phyloP scores from a whole-genome alignment of 805 yeast genomes.

The Candida parachauliodes region DNA sequence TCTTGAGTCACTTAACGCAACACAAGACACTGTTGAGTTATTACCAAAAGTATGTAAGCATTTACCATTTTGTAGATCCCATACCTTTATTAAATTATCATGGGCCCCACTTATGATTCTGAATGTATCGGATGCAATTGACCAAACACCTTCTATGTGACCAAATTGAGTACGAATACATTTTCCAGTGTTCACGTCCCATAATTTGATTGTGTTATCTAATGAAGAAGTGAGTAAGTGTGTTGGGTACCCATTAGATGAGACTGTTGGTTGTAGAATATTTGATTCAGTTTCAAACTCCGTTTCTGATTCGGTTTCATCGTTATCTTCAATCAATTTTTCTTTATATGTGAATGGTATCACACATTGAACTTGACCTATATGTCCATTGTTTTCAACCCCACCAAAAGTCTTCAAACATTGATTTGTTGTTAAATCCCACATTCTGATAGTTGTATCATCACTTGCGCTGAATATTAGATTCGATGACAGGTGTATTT shows the following conservation, averaged over 20 bases:
- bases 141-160: conserved; percentile 98
- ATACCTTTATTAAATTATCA: conserved; percentile 81
- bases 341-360: conserved; percentile 79
- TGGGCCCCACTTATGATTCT: conserved; percentile 93
- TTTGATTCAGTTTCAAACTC: not conserved
- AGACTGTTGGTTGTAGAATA: conserved; percentile 19
- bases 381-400: conserved; percentile 71
- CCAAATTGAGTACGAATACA: conserved; percentile 95
- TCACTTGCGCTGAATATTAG: conserved; percentile 86
- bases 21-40: conserved; percentile 57
- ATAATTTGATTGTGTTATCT: conserved; percentile 88
- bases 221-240: conserved; percentile 83
- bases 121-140: conserved; percentile 92
- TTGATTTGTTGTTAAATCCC: conserved; percentile 82
- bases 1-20: conserved; percentile 83
- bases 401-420: conserved; percentile 81
- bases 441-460: conserved; percentile 88
- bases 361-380: conserved; percentile 91
- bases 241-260: conserved; percentile 53
- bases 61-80: conserved; percentile 94
- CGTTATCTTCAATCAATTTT: conserved; percentile 44
- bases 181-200: conserved; percentile 85
- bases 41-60: conserved; percentile 92
- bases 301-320: conserved; percentile 5
- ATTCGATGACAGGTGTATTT: conserved; percentile 73